Conservation (phyloP, 2,329 filamentous ascomycete species). For the Cladosporium colombiae region DNA sequence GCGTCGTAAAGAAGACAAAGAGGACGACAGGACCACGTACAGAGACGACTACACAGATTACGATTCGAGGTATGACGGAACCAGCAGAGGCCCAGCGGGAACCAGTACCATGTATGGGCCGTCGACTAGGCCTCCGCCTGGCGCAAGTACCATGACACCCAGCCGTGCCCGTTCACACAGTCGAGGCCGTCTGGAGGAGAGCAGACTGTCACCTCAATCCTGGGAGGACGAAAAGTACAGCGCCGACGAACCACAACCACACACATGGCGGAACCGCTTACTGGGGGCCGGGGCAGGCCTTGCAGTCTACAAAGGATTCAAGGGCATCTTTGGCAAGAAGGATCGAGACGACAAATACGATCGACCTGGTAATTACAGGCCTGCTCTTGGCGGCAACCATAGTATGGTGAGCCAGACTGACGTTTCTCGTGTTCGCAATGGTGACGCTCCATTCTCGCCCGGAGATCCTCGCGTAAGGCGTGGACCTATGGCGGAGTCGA, state of each 20-base stretch:
- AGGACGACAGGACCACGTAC: constrained; percentile 13
- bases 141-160: constrained; percentile 16
- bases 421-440: constrained; percentile 55
- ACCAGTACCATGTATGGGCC: constrained; percentile 19
- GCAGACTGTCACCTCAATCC: constrained; percentile 31
- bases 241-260: constrained; percentile 23
- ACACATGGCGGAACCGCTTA: constrained; percentile 49
- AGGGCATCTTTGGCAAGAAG: constrained; percentile 60
- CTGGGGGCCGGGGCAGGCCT: constrained; percentile 49
- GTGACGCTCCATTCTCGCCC: constrained; percentile 53
- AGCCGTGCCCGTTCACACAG: constrained; percentile 21
- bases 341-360: constrained; percentile 47
- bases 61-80: constrained; percentile 19
- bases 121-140: constrained; percentile 21
- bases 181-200: constrained; percentile 21
- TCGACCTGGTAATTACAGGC: constrained; percentile 50
- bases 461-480: constrained; percentile 22
- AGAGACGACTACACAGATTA: constrained; percentile 18
- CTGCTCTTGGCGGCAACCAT: constrained; percentile 50
- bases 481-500: constrained; percentile 13
- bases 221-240: constrained; percentile 48
- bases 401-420: constrained; percentile 49
- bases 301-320: constrained; percentile 39
- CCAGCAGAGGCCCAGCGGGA: constrained; percentile 12
- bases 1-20: constrained; percentile 32